A percentile compares a stretch with the other conserved stretches of the same genome.
phyloP scores from a whole-genome alignment of 495 filamentous ascomycete species.

The Aspergillus homomorphus region DNA sequence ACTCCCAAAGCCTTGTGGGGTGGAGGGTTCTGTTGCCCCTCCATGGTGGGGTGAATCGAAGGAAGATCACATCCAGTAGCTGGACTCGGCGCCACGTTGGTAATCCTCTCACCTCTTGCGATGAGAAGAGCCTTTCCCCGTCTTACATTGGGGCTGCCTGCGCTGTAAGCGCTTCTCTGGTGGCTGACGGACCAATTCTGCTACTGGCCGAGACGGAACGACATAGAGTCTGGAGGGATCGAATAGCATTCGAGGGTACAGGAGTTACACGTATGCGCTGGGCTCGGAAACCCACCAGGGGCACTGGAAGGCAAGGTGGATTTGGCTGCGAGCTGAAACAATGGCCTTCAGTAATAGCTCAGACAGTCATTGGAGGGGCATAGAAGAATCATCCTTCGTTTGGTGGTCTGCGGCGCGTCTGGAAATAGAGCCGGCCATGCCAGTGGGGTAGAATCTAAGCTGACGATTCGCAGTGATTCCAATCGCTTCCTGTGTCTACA shows the following conservation, averaged over 20 bases:
- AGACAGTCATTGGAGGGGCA: too few species aligned
- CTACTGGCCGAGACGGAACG: neutral
- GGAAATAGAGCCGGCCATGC: neutral
- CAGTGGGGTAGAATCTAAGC: neutral
- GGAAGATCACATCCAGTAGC: constrained; percentile 10
- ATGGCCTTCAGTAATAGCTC: neutral
- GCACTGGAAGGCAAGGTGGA: neutral
- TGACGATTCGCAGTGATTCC: neutral
- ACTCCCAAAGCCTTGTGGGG: neutral
- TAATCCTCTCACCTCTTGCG: neutral
- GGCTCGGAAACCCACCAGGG: neutral
- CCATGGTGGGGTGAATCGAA: constrained; percentile 8
- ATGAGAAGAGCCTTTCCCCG: neutral
- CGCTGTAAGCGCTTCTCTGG: neutral
- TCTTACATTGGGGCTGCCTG: neutral
- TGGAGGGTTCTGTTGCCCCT: neutral
- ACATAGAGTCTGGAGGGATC: neutral
- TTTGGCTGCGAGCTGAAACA: neutral
- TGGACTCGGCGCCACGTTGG: constrained; percentile 9
- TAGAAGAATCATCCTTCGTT: too few species aligned
- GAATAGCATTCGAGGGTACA: neutral
- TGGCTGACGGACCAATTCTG: neutral
- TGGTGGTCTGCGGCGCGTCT: neutral
- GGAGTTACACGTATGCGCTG: neutral
- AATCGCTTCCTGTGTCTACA: neutral